Percentiles rank a stretch among this genome's conserved stretches.
Conservation (phyloP, 2,329 filamentous ascomycete species). For the Colletotrichum eleusines region DNA sequence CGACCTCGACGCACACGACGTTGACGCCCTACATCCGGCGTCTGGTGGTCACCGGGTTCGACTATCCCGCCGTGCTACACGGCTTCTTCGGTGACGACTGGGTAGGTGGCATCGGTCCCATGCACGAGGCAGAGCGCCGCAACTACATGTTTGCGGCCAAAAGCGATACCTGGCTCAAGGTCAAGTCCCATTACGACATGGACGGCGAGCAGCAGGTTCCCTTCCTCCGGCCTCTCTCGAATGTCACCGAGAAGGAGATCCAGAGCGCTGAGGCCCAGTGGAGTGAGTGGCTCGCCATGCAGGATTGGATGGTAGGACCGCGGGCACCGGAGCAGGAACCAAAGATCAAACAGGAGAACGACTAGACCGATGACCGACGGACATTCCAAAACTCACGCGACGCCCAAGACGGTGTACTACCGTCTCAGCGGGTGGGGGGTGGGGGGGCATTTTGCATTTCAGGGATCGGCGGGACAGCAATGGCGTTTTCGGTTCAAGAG, state of each 20-base stretch:
- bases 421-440: background rate
- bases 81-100: slow-evolving; percentile 98
- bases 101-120: slow-evolving; percentile 79
- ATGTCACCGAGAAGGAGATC: slow-evolving; percentile 83
- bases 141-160: slow-evolving; percentile 98
- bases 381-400: background rate
- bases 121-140: slow-evolving; percentile 89
- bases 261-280: slow-evolving; percentile 84
- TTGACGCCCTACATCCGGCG: slow-evolving; percentile 91
- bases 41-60: slow-evolving; percentile 91
- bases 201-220: slow-evolving; percentile 85
- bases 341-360: slow-evolving; percentile 37
- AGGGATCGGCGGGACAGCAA: slow-evolving; percentile 13
- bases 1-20: slow-evolving; percentile 63
- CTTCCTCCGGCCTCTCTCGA: slow-evolving; percentile 86
- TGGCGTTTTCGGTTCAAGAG: slow-evolving; percentile 28
- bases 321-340: slow-evolving; percentile 65
- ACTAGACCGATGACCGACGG: slow-evolving; percentile 9
- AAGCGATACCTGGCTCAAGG: slow-evolving; percentile 87
- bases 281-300: slow-evolving; percentile 97
- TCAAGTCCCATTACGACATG: slow-evolving; percentile 94
- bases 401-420: background rate
- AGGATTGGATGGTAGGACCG: slow-evolving; percentile 98
- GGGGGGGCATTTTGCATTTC: slow-evolving; percentile 5
- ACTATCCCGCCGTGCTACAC: slow-evolving; percentile 86